Conservation (phyloP, 768 basidiomycete species). For the Wakefieldia striispora region DNA sequence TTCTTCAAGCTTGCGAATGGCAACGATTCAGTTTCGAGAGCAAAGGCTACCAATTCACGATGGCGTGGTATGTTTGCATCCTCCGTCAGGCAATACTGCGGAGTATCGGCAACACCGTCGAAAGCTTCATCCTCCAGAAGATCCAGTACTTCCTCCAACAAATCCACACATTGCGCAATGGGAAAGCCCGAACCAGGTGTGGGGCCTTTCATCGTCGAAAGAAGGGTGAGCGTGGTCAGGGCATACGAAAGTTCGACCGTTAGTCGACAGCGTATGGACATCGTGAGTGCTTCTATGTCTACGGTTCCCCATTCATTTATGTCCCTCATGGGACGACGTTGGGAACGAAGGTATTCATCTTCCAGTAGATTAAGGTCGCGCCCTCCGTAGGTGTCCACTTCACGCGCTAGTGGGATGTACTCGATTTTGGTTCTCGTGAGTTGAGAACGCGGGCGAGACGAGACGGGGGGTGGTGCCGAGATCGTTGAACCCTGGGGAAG, state of each 20-base stretch:
- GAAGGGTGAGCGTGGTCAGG: slow-evolving; percentile 78
- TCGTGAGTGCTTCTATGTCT: slow-evolving; percentile 90
- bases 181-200: slow-evolving; percentile 63
- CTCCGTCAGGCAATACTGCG: slow-evolving; percentile 26
- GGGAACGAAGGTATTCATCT: slow-evolving; percentile 51
- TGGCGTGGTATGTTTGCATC: slow-evolving; percentile 54
- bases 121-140: slow-evolving; percentile 83
- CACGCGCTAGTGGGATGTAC: slow-evolving; percentile 79
- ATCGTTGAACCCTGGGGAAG: slow-evolving; percentile 23
- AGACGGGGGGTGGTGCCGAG: slow-evolving; percentile 28
- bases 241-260: slow-evolving; percentile 86
- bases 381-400: slow-evolving; percentile 75
- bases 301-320: slow-evolving; percentile 85
- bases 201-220: slow-evolving; percentile 74
- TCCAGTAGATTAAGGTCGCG: slow-evolving; percentile 72
- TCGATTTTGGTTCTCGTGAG: slow-evolving; percentile 79
- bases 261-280: slow-evolving; percentile 87
- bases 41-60: slow-evolving; percentile 55
- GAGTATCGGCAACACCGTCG: slow-evolving; percentile 39
- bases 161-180: slow-evolving; percentile 70
- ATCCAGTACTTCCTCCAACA: slow-evolving; percentile 85
- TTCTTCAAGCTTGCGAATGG: slow-evolving; percentile 57
- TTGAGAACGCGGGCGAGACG: slow-evolving; percentile 44
- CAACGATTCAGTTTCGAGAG: slow-evolving; percentile 55
- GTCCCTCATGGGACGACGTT: slow-evolving; percentile 60